These are phyloP conservation scores for Sporothrix brasiliensis DNA, from an alignment of 2,329 filamentous ascomycete genomes.

Conservation along the genomic window DNA sequence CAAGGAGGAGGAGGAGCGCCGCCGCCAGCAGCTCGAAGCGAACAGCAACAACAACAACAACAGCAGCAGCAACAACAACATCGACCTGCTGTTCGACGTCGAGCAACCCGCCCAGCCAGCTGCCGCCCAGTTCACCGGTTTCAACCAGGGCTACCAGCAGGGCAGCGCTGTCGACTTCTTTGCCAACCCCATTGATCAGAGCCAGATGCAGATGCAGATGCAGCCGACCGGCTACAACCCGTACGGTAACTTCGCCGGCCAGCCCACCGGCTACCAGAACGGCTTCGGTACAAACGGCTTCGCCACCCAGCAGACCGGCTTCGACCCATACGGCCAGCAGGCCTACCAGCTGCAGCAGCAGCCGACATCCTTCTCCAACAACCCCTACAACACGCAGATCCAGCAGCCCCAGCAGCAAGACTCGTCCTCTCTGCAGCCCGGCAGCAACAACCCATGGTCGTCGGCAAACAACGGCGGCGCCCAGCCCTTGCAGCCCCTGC, in stretches of 20 bases:
- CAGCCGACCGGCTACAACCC: conserved; percentile 76
- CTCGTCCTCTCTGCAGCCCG: conserved; percentile 69
- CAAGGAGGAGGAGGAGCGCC: conserved; percentile 88
- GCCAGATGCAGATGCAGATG: conserved; percentile 71
- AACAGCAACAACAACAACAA: conserved; percentile 48
- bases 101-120: conserved; percentile 55
- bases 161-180: conserved; percentile 96
- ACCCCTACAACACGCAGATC: conserved; percentile 46
- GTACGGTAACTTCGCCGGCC: conserved; percentile 54
- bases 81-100: conserved; percentile 83
- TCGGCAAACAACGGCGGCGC: conserved; percentile 63
- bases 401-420: conserved; percentile 52
- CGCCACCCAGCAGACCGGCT: conserved; percentile 66
- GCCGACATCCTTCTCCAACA: conserved; percentile 39
- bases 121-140: conserved; percentile 72
- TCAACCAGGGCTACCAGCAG: conserved; percentile 97
- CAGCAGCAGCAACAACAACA: conserved; percentile 32
- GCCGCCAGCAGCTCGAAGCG: conserved; percentile 83
- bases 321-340: conserved; percentile 62
- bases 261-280: conserved; percentile 60
- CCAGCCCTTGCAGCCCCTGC: conserved; percentile 73
- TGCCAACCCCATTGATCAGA: conserved; percentile 86
- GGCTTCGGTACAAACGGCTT: conserved; percentile 68
- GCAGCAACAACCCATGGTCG: conserved; percentile 95
- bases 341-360: conserved; percentile 54